Conservation (phyloP, 805 yeast genomes). For the Wickerhamomyces chambardii region DNA sequence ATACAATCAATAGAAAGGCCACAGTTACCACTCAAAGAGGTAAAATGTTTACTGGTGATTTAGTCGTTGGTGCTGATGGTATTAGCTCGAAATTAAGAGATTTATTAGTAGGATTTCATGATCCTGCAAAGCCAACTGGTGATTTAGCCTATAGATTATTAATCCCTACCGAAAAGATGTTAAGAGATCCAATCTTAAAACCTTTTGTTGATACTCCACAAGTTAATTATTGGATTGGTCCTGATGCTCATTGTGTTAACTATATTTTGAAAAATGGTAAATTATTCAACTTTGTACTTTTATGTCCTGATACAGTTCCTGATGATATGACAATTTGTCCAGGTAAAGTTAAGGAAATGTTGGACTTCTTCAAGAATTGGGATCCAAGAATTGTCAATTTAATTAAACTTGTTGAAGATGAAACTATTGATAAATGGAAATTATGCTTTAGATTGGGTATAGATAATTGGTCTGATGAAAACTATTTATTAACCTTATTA, state of each 20-base stretch:
- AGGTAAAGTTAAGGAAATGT: slow-evolving; percentile 18
- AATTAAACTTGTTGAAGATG: slow-evolving; percentile 11
- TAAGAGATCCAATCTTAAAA: slow-evolving; percentile 12
- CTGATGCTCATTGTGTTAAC: slow-evolving; percentile 20
- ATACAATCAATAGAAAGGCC: slow-evolving; percentile 6
- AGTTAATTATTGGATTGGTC: slow-evolving; percentile 25
- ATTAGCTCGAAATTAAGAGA: slow-evolving; percentile 16
- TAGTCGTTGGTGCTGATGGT: slow-evolving; percentile 21
- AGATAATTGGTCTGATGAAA: slow-evolving; percentile 18
- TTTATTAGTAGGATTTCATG: slow-evolving; percentile 13
- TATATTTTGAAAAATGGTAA: slow-evolving; percentile 20
- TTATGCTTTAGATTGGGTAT: slow-evolving; percentile 18
- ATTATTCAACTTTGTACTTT: slow-evolving; percentile 19
- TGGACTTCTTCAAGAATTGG: slow-evolving; percentile 17
- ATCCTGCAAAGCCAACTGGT: slow-evolving; percentile 20
- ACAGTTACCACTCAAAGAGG: slow-evolving; percentile 10
- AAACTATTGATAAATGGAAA: slow-evolving; percentile 19
- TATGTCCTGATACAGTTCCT: slow-evolving; percentile 21
- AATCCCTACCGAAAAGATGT: slow-evolving; percentile 12
- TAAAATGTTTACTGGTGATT: slow-evolving; percentile 12
- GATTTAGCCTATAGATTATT: slow-evolving; percentile 21
- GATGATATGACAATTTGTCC: slow-evolving; percentile 10
- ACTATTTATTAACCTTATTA: slow-evolving; percentile 16
- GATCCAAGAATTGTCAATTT: slow-evolving; percentile 18
- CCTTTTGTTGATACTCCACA: slow-evolving; percentile 14